A percentile compares a stretch with the other conserved stretches of the same genome.
These are phyloP conservation scores for Torulaspora globosa DNA, from an alignment of 1,139 yeast genomes.

Conservation along the genomic window DNA sequence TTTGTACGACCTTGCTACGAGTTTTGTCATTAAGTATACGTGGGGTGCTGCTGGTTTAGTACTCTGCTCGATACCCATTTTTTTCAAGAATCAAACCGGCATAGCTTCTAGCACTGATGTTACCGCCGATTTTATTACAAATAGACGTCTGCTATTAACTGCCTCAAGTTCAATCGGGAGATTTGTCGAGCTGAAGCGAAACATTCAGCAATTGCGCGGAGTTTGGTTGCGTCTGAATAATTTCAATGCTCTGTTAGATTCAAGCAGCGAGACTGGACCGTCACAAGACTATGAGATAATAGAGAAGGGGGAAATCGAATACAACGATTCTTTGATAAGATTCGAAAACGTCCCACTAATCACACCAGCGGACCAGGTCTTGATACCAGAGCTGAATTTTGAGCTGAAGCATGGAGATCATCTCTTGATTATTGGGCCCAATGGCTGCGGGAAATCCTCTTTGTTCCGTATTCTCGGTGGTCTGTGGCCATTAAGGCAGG, in stretches of 20 bases:
- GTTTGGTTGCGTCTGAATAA: slow-evolving; percentile 74
- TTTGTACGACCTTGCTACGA: slow-evolving; percentile 70
- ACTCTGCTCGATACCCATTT: slow-evolving; percentile 85
- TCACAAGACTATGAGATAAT: slow-evolving; percentile 10
- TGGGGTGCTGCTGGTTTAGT: slow-evolving; percentile 96
- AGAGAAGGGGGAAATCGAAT: slow-evolving; percentile 35
- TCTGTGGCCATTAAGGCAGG: slow-evolving; percentile 76
- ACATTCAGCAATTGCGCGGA: slow-evolving; percentile 78
- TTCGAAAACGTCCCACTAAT: slow-evolving; percentile 72
- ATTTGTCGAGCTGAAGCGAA: slow-evolving; percentile 79
- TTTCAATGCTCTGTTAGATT: slow-evolving; percentile 59
- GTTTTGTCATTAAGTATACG: slow-evolving; percentile 81
- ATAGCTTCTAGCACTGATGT: slow-evolving; percentile 51
- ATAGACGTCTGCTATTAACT: slow-evolving; percentile 74
- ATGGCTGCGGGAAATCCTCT: slow-evolving; percentile 93
- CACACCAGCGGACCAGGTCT: slow-evolving; percentile 78
- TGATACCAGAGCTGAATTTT: slow-evolving; percentile 64
- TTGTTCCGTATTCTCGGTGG: slow-evolving; percentile 88
- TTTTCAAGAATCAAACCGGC: slow-evolving; percentile 47
- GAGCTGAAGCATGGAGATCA: slow-evolving; percentile 78
- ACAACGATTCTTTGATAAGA: slow-evolving; percentile 59
- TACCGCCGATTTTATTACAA: slow-evolving; percentile 82
- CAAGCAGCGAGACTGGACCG: background rate
- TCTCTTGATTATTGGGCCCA: slow-evolving; percentile 87
- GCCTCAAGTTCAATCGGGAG: slow-evolving; percentile 90